phyloP scores from a whole-genome alignment of 2,329 filamentous ascomycete species.

The Diplocarpon rosae region DNA sequence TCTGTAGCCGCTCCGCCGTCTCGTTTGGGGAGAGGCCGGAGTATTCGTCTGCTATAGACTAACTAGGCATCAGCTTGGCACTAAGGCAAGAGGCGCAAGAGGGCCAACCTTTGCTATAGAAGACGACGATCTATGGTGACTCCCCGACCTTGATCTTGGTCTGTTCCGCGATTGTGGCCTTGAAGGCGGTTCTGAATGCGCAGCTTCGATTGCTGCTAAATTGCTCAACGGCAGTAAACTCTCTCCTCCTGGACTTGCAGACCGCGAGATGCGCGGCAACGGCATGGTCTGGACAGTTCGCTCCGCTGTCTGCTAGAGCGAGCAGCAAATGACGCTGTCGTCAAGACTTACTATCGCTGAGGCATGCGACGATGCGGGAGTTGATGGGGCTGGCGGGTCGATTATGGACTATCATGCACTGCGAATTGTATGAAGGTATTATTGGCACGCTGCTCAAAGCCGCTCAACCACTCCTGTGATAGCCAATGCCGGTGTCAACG shows the following conservation, averaged over 20 bases:
- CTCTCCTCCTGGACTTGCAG: slow-evolving; percentile 21
- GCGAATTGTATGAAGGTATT: neutral
- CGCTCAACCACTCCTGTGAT: no score
- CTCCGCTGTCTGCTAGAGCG: slow-evolving; percentile 11
- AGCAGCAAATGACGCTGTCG: slow-evolving; percentile 27
- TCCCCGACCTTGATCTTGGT: slow-evolving; percentile 17
- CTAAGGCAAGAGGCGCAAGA: neutral
- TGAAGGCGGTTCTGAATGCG: slow-evolving; percentile 18
- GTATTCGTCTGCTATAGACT: slow-evolving; percentile 43
- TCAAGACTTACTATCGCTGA: slow-evolving; percentile 20
- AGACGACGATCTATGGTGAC: slow-evolving; percentile 24
- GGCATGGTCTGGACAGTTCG: slow-evolving; percentile 18
- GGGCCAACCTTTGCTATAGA: slow-evolving; percentile 25
- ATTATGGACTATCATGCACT: neutral
- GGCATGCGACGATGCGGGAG: slow-evolving; percentile 21
- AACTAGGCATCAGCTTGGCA: slow-evolving; percentile 10
- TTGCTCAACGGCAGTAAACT: slow-evolving; percentile 24
- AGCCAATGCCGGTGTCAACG: no score
- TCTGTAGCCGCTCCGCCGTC: slow-evolving; percentile 64
- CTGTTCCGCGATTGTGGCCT: slow-evolving; percentile 18
- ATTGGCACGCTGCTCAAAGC: no score
- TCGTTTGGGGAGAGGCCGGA: slow-evolving; percentile 64
- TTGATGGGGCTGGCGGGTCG: neutral
- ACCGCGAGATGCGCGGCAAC: slow-evolving; percentile 24
- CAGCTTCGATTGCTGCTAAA: slow-evolving; percentile 18